A percentile compares a stretch with the other conserved stretches of the same genome.
phyloP scores from a whole-genome alignment of 192 early-diverging fungal species.

The Podila horticola region DNA sequence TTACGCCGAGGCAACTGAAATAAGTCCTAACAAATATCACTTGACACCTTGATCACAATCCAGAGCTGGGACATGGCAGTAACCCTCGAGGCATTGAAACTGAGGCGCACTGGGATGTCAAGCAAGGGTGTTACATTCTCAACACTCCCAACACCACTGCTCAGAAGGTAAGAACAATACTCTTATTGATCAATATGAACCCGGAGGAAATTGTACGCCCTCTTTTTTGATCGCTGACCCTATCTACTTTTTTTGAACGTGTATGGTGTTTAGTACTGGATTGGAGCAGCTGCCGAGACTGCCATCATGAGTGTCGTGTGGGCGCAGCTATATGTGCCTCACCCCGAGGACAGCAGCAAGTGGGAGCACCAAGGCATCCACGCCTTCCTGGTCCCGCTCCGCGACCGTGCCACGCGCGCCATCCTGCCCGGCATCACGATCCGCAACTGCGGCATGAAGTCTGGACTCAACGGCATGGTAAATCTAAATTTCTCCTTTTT shows the following conservation, averaged over 20 bases:
- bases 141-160: slow-evolving; percentile 20
- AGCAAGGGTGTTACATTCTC: slow-evolving; percentile 24
- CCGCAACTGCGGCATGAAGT: slow-evolving; percentile 14
- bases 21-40: neutral
- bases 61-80: slow-evolving; percentile 22
- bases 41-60: too few species aligned
- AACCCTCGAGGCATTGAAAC: slow-evolving; percentile 22
- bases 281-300: slow-evolving; percentile 18
- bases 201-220: too few species aligned
- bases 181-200: neutral
- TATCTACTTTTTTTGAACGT: neutral
- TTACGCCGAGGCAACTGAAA: neutral
- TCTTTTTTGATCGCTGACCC: too few species aligned
- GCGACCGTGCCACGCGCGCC: slow-evolving; percentile 1
- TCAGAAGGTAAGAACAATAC: neutral
- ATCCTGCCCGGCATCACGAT: slow-evolving; percentile 9
- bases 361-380: slow-evolving; percentile 17
- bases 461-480: slow-evolving; percentile 12
- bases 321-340: slow-evolving; percentile 6
- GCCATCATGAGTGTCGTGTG: slow-evolving; percentile 16
- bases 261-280: slow-evolving; percentile 14
- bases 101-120: slow-evolving; percentile 15
- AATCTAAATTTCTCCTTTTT: too few species aligned
- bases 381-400: slow-evolving; percentile 18
- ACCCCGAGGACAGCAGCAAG: neutral